These are phyloP conservation scores for Exophiala viscosa DNA, from an alignment of 2,329 filamentous ascomycete genomes.

Conservation along the genomic window DNA sequence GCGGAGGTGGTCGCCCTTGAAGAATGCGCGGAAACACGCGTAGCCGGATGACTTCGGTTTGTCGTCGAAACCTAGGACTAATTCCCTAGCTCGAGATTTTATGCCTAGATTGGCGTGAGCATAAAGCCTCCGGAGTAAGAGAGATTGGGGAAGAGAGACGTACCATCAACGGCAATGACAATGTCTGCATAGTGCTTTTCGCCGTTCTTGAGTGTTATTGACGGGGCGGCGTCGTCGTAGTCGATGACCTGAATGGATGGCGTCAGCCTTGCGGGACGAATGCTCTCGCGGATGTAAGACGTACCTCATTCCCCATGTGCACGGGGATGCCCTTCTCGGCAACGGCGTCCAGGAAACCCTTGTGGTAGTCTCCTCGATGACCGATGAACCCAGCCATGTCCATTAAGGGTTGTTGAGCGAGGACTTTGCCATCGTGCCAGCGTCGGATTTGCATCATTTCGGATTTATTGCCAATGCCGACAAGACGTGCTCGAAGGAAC, in stretches of 20 bases:
- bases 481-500: constrained; percentile 47
- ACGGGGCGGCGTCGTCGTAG: constrained; percentile 17
- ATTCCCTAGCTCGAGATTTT: constrained; percentile 50
- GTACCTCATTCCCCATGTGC: constrained; percentile 37
- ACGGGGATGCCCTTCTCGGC: constrained; percentile 32
- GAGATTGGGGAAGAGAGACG: no score
- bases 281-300: not conserved
- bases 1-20: constrained; percentile 43
- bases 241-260: constrained; percentile 15
- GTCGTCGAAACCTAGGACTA: constrained; percentile 42
- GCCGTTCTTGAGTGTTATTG: constrained; percentile 19
- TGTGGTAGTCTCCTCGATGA: constrained; percentile 58
- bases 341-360: constrained; percentile 56
- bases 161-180: constrained; percentile 52
- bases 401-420: constrained; percentile 32
- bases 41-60: constrained; percentile 35
- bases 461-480: constrained; percentile 43
- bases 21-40: constrained; percentile 32
- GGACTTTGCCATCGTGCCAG: constrained; percentile 35
- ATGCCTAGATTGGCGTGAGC: constrained; percentile 38
- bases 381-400: constrained; percentile 55
- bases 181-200: constrained; percentile 38
- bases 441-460: constrained; percentile 33
- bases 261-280: not conserved
- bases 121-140: no score